phyloP scores from a whole-genome alignment of 2,329 filamentous ascomycete species.

The Calonectria pteridis region DNA sequence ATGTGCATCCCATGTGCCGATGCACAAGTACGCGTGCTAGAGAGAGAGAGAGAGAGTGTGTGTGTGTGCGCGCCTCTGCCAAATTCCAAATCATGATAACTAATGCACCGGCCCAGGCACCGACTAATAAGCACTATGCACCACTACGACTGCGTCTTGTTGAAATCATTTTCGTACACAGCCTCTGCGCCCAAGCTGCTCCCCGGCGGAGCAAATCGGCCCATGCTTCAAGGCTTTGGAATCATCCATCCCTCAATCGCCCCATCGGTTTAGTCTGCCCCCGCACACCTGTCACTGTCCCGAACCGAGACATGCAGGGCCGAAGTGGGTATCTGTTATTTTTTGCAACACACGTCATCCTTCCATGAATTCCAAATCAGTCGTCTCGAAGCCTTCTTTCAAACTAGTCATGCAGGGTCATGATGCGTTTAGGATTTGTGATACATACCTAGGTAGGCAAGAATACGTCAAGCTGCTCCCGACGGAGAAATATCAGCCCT shows the following conservation, averaged over 20 bases:
- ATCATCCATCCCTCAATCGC: neutral
- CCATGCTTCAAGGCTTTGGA: neutral
- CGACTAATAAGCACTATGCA: neutral
- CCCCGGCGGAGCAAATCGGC: neutral
- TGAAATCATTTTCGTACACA: neutral
- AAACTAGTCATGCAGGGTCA: no score
- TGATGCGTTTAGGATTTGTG: no score
- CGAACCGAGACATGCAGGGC: conserved; percentile 21
- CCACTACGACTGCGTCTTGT: neutral
- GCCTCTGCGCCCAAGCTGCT: neutral
- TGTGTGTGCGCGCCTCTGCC: neutral
- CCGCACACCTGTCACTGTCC: neutral
- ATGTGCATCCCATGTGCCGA: neutral
- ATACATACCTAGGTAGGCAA: no score
- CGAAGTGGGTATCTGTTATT: neutral
- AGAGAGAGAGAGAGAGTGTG: neutral
- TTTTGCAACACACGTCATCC: neutral
- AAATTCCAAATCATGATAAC: neutral
- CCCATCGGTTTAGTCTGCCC: neutral
- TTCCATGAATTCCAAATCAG: neutral
- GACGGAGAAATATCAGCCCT: no score
- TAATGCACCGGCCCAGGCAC: neutral
- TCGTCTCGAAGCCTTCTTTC: neutral
- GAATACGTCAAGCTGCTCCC: no score
- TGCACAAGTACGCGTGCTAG: neutral